Percentiles rank a stretch among this genome's conserved stretches.
Evolutionary conservation across 2,329 filamentous ascomycete species (phyloP).

Genomic region (Hirsutella rhossiliensis): DNA sequence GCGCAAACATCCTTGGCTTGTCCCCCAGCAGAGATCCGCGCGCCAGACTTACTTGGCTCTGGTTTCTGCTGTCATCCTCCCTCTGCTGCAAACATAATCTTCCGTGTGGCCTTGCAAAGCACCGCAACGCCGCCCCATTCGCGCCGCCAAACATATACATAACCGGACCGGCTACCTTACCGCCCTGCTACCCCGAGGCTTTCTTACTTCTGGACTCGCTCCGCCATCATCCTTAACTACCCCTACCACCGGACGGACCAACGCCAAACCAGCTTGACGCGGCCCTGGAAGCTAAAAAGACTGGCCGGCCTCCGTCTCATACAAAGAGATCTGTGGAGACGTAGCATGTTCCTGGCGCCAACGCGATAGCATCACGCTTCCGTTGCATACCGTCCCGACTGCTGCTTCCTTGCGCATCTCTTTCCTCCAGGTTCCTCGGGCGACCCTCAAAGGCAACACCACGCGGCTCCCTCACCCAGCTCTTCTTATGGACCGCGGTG

Average conservation of each 20-base stretch:
- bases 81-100: constrained; percentile 3
- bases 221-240: constrained; percentile 9
- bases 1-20: constrained; percentile 11
- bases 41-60: constrained; percentile 7
- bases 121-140: constrained; percentile 13
- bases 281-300: constrained; percentile 18
- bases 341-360: constrained; percentile 22
- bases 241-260: constrained; percentile 12
- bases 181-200: constrained; percentile 20
- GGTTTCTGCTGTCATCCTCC: constrained; percentile 6
- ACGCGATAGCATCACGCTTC: constrained; percentile 19
- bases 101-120: constrained; percentile 1
- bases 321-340: constrained; percentile 15
- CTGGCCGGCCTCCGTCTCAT: constrained; percentile 16
- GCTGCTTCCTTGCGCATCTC: not conserved
- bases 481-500: constrained; percentile 45
- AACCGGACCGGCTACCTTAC: constrained; percentile 1
- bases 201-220: constrained; percentile 3
- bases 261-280: constrained; percentile 16
- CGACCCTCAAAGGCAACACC: constrained; percentile 1
- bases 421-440: constrained; percentile 3
- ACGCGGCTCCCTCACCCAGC: constrained; percentile 11
- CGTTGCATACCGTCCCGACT: constrained; percentile 11
- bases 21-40: constrained; percentile 11
- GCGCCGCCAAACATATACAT: constrained; percentile 23